Evolutionary conservation across 1,284 basidiomycete genomes (phyloP), one percentile per base, ranked within the genome.

Genomic region (Sporisorium scitamineum): DNA sequence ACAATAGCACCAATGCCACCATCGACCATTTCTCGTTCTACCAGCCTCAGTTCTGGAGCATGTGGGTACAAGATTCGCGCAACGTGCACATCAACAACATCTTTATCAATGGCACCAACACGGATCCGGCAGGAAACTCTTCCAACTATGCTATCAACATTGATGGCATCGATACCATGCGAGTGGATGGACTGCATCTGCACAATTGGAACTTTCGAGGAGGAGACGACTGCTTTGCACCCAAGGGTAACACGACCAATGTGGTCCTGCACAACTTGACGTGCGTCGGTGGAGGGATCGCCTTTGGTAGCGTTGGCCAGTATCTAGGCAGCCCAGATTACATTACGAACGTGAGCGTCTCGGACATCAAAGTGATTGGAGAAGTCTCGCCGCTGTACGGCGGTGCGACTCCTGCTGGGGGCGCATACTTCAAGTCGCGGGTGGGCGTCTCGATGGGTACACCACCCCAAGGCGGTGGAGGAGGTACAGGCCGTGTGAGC

Each of bases 311-410:
- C 29, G 39, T 55, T 7, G 53, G 53, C 9, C 53, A 55, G 37
- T 55, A 37, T 20, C 53, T 26, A 18, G 53, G 27, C 37, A 41
- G 37, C 26, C 53, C 53, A 5, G 53, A 55, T 18, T 55, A 55
- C 53, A 55, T 55, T 37, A 55, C 53, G 11, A 55, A 55, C n/a
- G 53, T 44, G 16, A 55, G 39, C 53, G 42, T 55, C 53, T 31
- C 37, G n/a, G 24, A 55, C 53, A 27, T 55, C 37, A 55, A 44
- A 10, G 53, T 55, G 24, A 13, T 34, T 3, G 37, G 39, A n/a
- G 37, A 55, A 26, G 53, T 55, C 10, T 42, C 39, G 24, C 22
- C 34, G 18, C 37, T 42, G 16, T 55, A 55, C 31, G 53, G 53
- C 24, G 53, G 53, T 16, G 34, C 53, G n/a, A 26, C 14, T 5